A percentile compares a stretch with the other conserved stretches of the same genome.
Conservation (phyloP, 192 early-diverging fungal genomes). For the Spizellomyces sp. region DNA sequence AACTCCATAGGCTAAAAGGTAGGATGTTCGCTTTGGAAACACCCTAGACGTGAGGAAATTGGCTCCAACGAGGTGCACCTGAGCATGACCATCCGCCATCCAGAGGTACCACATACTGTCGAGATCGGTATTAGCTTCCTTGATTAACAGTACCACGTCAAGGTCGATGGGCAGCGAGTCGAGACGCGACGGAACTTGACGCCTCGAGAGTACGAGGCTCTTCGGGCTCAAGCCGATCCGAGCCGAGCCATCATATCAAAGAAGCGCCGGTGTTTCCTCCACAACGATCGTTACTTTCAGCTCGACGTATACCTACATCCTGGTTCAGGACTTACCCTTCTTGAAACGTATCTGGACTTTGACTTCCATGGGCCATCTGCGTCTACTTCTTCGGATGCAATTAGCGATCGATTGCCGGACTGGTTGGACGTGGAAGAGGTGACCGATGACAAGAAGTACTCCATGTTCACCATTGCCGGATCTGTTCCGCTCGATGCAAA, state of each 20-base stretch:
- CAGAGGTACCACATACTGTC: conserved; percentile 1
- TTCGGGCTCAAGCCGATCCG: conserved; percentile 41
- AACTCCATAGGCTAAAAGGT: too few species aligned
- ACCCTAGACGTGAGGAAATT: conserved; percentile 31
- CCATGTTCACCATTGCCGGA: conserved; percentile 35
- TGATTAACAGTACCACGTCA: background rate
- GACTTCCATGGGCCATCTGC: conserved; percentile 20
- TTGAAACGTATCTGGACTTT: conserved; percentile 49
- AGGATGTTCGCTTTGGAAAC: background rate
- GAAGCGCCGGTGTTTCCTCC: conserved; percentile 43
- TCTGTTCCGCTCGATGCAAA: conserved; percentile 10
- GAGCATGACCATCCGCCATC: conserved; percentile 38
- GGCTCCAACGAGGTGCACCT: conserved; percentile 31
- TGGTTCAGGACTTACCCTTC: conserved; percentile 35
- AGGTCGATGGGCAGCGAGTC: conserved; percentile 43
- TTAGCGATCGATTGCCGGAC: conserved; percentile 23
- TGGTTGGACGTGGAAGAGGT: conserved; percentile 44
- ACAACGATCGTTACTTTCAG: conserved; percentile 48
- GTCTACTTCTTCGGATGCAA: background rate
- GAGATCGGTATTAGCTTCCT: background rate
- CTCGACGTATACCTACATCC: conserved; percentile 42
- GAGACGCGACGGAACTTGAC: conserved; percentile 43
- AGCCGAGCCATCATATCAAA: conserved; percentile 36
- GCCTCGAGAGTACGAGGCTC: conserved; percentile 42
- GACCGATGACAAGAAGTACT: conserved; percentile 39